Evolutionary conservation across 2,329 filamentous ascomycete genomes (phyloP), one percentile per base, ranked within the genome.

Genomic region (Dactylellina cionopaga): DNA sequence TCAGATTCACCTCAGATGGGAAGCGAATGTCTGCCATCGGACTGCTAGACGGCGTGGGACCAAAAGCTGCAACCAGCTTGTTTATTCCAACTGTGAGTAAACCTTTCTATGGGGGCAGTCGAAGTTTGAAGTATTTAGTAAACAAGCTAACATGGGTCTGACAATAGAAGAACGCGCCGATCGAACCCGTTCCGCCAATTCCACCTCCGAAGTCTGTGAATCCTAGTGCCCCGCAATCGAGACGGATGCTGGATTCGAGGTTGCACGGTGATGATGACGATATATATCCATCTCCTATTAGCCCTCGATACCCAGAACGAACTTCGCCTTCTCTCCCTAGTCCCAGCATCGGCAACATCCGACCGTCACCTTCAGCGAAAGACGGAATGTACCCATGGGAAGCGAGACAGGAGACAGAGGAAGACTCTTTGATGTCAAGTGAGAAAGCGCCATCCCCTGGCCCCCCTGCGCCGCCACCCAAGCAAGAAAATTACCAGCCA

Each of bases 41-140:
- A 11, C 55, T 75, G 47, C 52, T 76, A 41, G 70, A 74, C 39
- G 75, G 74, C 29, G 75, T 76, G 46, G 76, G 75, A 47, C 76
- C 76, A 41, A 77, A 77, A 56, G 68, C 77, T 37, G 76, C 76
- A 11, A 76, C 76, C 5, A 74, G 68, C 58, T 63, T 70, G 25
- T 75, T 75, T 39, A 76, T 76, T 54, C 75, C 74, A 71, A 75
- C 66, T 58, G 76, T 77, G 75, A 71, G 60, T 35, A 49, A 17
- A 13, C 43, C 51, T 54, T 43, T 66, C 44, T 44, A 22, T 39
- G n/a, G n/a, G n/a, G n/a, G n/a, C n/a, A n/a, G n/a, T 22, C 15
- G 13, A 25, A 44, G 22, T 51, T 54, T 44, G 4, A 59, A 29
- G 29, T 11, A 63, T 43, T n/a, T n/a, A n/a, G n/a, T n/a, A n/a